Conservation (phyloP, 331 rosid species). For the Acacia pycnantha region DNA sequence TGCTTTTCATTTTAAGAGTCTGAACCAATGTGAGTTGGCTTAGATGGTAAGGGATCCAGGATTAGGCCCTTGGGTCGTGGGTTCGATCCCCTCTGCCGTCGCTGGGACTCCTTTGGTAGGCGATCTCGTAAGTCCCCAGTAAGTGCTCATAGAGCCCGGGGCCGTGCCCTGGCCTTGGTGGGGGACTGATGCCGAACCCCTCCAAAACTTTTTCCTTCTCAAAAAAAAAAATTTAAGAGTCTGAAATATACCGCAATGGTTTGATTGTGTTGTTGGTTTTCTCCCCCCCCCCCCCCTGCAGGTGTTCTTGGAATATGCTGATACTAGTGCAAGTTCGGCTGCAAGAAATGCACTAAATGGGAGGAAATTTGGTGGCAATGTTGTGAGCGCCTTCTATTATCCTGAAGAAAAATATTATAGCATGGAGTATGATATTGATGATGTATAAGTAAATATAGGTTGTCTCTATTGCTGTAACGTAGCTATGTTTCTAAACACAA, state of each 20-base stretch:
- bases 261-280: slow-evolving; percentile 31
- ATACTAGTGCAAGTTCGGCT: slow-evolving; percentile 42
- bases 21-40: too few species aligned
- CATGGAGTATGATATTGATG: slow-evolving; percentile 56
- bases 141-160: too few species aligned
- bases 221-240: too few species aligned
- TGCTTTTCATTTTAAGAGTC: background rate
- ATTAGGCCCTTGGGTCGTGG: too few species aligned
- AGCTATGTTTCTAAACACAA: background rate
- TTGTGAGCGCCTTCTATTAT: slow-evolving; percentile 59
- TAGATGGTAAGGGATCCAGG: too few species aligned
- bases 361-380: slow-evolving; percentile 74
- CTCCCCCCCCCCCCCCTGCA: slow-evolving; percentile 37
- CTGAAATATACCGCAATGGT: background rate
- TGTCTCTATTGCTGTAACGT: slow-evolving; percentile 10
- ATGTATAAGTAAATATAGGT: slow-evolving; percentile 33
- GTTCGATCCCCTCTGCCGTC: too few species aligned
- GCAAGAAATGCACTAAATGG: slow-evolving; percentile 70
- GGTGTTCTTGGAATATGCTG: slow-evolving; percentile 83
- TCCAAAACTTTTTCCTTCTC: too few species aligned
- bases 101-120: too few species aligned
- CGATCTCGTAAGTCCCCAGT: too few species aligned
- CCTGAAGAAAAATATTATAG: slow-evolving; percentile 59
- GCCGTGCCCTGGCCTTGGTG: too few species aligned
- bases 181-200: too few species aligned